Conservation (phyloP, 2,329 filamentous ascomycete species). For the Aspergillus sergii region DNA sequence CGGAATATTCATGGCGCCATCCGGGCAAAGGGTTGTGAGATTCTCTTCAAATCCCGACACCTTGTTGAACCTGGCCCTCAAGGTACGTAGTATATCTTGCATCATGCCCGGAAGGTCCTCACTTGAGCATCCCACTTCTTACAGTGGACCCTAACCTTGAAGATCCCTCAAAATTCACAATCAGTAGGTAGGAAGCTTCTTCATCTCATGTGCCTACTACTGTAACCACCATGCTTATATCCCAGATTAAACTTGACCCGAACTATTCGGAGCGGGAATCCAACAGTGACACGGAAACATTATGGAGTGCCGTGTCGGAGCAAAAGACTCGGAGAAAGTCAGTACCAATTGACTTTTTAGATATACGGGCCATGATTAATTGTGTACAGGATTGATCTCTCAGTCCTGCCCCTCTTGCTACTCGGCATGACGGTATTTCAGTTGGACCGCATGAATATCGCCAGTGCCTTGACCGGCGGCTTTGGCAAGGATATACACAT, state of each 20-base stretch:
- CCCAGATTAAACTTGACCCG: neutral
- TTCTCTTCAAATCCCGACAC: neutral
- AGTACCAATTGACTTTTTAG: neutral
- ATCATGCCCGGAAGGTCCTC: slow-evolving; percentile 2
- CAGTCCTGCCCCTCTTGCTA: neutral
- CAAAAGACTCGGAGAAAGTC: neutral
- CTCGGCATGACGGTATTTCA: slow-evolving; percentile 48
- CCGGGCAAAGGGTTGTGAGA: neutral
- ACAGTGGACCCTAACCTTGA: neutral
- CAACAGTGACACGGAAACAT: neutral
- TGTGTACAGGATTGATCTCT: neutral
- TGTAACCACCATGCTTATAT: neutral
- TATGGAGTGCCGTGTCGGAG: neutral
- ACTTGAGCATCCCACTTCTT: neutral
- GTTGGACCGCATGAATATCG: slow-evolving; percentile 57
- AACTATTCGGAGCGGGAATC: neutral
- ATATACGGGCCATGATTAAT: too few relatives aligned
- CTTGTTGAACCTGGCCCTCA: neutral
- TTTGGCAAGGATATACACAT: slow-evolving; percentile 49
- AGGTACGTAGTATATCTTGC: neutral
- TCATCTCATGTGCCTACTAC: neutral
- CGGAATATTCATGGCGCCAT: neutral
- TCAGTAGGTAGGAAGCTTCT: neutral
- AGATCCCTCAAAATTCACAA: neutral
- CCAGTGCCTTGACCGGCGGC: slow-evolving; percentile 53